Percentiles rank a stretch among this genome's conserved stretches.
Evolutionary conservation across 169 alveolate genomes (phyloP).

Genomic region (Plasmodium inui): DNA sequence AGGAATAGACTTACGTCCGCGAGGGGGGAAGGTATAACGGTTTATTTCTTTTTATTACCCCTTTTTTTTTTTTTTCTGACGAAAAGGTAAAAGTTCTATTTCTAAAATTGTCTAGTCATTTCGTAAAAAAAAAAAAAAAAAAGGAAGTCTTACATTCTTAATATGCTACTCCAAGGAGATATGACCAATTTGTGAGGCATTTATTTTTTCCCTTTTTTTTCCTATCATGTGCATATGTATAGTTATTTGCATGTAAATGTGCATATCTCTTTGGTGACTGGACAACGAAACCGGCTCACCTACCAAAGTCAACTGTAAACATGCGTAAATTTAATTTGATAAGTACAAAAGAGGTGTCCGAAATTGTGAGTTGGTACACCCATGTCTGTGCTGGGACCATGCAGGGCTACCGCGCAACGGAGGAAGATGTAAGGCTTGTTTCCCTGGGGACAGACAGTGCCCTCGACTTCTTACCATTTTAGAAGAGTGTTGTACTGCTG

Average conservation of each 20-base stretch:
- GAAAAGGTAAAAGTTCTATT: neutral
- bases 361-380: conserved; percentile 69
- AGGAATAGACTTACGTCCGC: neutral
- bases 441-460: neutral
- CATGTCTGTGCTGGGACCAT: conserved; percentile 74
- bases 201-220: neutral
- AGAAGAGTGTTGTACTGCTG: neutral
- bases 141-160: neutral
- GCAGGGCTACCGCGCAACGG: conserved; percentile 70
- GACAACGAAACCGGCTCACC: neutral
- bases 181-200: neutral
- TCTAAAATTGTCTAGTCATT: neutral
- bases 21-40: neutral
- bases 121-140: neutral
- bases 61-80: neutral
- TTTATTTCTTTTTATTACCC: neutral
- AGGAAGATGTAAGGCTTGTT: conserved; percentile 43
- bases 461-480: neutral
- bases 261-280: neutral
- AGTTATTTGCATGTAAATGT: neutral
- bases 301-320: conserved; percentile 6
- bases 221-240: neutral
- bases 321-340: conserved; percentile 51
- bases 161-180: neutral
- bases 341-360: conserved; percentile 71